These are phyloP conservation scores for Berkeleyomyces basicola DNA, from an alignment of 2,329 filamentous ascomycete species.

Conservation along the genomic window DNA sequence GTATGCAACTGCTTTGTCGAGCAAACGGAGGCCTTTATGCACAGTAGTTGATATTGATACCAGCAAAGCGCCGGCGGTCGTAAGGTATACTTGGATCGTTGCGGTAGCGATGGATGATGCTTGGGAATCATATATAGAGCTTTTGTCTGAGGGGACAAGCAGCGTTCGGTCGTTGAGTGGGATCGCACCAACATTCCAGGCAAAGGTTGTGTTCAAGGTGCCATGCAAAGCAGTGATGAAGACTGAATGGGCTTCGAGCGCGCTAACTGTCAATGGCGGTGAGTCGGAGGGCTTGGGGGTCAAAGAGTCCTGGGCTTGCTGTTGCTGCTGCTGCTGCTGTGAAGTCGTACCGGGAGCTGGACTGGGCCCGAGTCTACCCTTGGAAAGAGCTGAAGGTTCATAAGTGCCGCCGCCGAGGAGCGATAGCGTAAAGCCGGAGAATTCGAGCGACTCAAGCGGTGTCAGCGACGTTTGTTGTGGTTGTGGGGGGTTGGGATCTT, in stretches of 20 bases:
- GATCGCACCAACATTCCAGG: slow-evolving; percentile 2
- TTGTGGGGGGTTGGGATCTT: slow-evolving; percentile 21
- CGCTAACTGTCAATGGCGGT: neutral
- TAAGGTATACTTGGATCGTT: slow-evolving; percentile 37
- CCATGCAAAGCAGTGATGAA: slow-evolving; percentile 11
- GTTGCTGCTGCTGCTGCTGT: neutral
- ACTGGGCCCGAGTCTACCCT: neutral
- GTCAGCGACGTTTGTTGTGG: slow-evolving; percentile 1
- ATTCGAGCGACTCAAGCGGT: slow-evolving; percentile 6
- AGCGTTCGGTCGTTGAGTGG: slow-evolving; percentile 12
- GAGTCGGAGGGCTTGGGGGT: neutral
- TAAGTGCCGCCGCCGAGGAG: neutral
- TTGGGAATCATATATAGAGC: slow-evolving; percentile 19
- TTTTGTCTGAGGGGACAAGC: slow-evolving; percentile 18
- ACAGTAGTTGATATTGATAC: slow-evolving; percentile 32
- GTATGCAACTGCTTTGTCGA: slow-evolving; percentile 27
- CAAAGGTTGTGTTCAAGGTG: slow-evolving; percentile 2
- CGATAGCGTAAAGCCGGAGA: slow-evolving; percentile 4
- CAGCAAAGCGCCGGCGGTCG: slow-evolving; percentile 37
- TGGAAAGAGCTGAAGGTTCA: slow-evolving; percentile 8
- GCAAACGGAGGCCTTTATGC: slow-evolving; percentile 30
- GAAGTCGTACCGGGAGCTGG: neutral
- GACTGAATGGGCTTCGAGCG: slow-evolving; percentile 6
- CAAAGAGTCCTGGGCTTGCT: neutral
- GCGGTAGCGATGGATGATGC: slow-evolving; percentile 25